Conservation (phyloP, 352 stramenopile genomes). For the Thalassiosira exigua region DNA sequence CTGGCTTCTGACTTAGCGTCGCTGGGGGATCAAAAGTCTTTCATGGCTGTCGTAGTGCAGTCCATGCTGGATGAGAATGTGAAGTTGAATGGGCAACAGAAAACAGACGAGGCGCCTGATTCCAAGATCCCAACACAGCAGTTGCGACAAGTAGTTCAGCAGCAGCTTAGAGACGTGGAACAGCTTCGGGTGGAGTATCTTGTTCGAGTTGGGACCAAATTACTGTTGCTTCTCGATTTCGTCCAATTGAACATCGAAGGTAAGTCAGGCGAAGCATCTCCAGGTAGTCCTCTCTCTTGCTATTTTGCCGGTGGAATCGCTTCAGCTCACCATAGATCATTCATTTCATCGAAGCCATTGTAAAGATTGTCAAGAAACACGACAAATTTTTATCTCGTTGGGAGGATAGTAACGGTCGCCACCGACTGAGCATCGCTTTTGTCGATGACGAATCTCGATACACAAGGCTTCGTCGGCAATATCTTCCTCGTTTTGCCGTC, state of each 20-base stretch:
- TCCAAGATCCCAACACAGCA: conserved; percentile 1
- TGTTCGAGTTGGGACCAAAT: conserved; percentile 42
- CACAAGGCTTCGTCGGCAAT: conserved; percentile 39
- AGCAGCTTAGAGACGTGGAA: conserved; percentile 28
- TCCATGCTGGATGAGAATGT: conserved; percentile 12
- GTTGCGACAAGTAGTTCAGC: not conserved
- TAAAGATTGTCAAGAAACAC: conserved; percentile 84
- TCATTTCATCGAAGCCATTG: conserved; percentile 41
- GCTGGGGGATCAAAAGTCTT: conserved; percentile 33
- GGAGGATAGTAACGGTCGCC: conserved; percentile 15
- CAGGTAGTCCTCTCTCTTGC: no score
- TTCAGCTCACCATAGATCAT: no score
- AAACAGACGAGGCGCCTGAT: conserved; percentile 4
- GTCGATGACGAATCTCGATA: conserved; percentile 11
- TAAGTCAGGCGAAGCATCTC: conserved; percentile 19
- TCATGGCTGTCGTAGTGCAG: conserved; percentile 20
- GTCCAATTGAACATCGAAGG: conserved; percentile 79
- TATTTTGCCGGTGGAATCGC: no score
- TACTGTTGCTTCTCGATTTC: conserved; percentile 70
- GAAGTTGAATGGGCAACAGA: not conserved
- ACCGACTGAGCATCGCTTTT: not conserved
- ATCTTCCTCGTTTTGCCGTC: conserved; percentile 36
- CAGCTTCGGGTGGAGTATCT: conserved; percentile 48
- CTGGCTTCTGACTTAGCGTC: conserved; percentile 54
- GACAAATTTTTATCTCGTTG: conserved; percentile 68